Conservation (phyloP, 805 yeast species). For the Candida sanyiensis region DNA sequence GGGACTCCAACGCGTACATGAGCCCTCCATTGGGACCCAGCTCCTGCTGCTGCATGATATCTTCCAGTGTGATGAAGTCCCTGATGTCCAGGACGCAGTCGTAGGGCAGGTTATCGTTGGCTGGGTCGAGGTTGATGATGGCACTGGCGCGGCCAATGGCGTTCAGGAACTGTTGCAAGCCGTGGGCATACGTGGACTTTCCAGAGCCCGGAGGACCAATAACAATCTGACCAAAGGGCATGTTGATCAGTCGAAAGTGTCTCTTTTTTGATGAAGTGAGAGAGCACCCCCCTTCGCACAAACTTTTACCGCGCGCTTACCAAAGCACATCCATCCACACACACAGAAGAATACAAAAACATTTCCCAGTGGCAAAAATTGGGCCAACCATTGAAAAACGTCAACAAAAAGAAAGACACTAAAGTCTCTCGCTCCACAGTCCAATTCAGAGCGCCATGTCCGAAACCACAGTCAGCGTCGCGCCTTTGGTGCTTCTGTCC, state of each 20-base stretch:
- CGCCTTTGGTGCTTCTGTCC: slow-evolving; percentile 89
- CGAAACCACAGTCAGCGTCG: slow-evolving; percentile 71
- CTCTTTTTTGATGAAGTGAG: too few species aligned
- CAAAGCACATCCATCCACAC: background rate
- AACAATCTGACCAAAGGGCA: slow-evolving; percentile 83
- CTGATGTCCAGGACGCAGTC: slow-evolving; percentile 75
- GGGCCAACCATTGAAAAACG: slow-evolving; percentile 1
- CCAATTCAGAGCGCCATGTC: slow-evolving; percentile 20
- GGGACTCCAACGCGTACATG: slow-evolving; percentile 75
- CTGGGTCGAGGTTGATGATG: slow-evolving; percentile 90
- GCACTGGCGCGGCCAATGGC: slow-evolving; percentile 89
- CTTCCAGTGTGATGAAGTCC: slow-evolving; percentile 69
- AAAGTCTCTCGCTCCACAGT: background rate
- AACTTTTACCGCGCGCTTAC: background rate
- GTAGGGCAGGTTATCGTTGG: slow-evolving; percentile 67
- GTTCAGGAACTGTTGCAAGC: slow-evolving; percentile 84
- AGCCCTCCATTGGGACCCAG: slow-evolving; percentile 89
- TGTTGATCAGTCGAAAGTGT: too few species aligned
- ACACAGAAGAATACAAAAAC: background rate
- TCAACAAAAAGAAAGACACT: background rate
- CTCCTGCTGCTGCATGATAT: slow-evolving; percentile 63
- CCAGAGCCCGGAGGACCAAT: slow-evolving; percentile 99
- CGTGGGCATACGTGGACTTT: slow-evolving; percentile 90
- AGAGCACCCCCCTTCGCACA: too few species aligned
- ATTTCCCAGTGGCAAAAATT: slow-evolving; percentile 1